Conservation (phyloP, 2,329 filamentous ascomycete genomes). For the Botrytis galanthina region DNA sequence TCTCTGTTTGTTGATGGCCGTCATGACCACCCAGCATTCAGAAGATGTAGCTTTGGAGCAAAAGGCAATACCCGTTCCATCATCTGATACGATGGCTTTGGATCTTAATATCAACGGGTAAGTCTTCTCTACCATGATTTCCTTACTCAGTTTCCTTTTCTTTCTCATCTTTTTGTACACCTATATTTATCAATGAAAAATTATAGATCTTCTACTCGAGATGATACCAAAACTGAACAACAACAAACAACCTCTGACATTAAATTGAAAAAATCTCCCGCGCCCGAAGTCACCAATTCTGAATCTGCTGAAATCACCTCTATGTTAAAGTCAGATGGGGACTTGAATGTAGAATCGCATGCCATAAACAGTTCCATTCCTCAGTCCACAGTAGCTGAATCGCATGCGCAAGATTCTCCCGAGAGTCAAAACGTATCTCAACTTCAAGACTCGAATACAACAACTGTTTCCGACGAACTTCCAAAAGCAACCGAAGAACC, state of each 20-base stretch:
- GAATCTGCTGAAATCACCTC: background rate
- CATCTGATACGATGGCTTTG: conserved; percentile 51
- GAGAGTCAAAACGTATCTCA: conserved; percentile 15
- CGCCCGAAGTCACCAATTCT: conserved; percentile 1
- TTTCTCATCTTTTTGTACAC: conserved; percentile 34
- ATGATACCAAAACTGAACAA: conserved; percentile 31
- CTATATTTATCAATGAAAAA: conserved; percentile 38
- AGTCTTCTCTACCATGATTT: conserved; percentile 42
- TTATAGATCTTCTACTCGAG: conserved; percentile 36
- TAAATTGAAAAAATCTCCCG: conserved; percentile 9
- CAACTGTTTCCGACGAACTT: conserved; percentile 15
- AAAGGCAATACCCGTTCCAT: conserved; percentile 49
- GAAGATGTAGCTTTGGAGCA: conserved; percentile 44
- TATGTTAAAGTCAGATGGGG: background rate
- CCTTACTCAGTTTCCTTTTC: conserved; percentile 32
- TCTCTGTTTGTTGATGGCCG: conserved; percentile 47
- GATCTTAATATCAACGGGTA: conserved; percentile 58
- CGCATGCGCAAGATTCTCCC: conserved; percentile 15
- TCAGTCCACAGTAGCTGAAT: conserved; percentile 7
- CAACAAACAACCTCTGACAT: conserved; percentile 9
- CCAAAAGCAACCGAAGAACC: background rate
- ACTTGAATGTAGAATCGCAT: background rate
- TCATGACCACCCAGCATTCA: conserved; percentile 49
- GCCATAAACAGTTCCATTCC: background rate
- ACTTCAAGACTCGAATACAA: conserved; percentile 24